A percentile compares a stretch with the other conserved stretches of the same genome.
These are phyloP conservation scores for Onygenales sp. DNA, from an alignment of 2,329 filamentous ascomycete genomes.

Conservation along the genomic window DNA sequence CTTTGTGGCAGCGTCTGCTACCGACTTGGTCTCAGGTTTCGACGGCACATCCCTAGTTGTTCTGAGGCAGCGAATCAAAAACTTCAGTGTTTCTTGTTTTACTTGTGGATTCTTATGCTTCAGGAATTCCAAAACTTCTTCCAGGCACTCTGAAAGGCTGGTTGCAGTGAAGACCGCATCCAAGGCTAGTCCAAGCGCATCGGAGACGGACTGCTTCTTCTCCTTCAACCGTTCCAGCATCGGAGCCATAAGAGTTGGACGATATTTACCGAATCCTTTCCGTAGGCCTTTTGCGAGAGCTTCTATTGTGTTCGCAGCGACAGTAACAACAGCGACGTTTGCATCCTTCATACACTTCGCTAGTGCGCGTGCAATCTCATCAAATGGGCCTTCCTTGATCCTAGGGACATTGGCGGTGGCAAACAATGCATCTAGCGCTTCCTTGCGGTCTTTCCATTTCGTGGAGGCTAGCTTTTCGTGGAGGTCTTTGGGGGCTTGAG, in stretches of 20 bases:
- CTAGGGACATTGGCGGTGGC: conserved; percentile 70
- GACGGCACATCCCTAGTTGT: conserved; percentile 74
- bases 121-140: conserved; percentile 76
- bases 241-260: conserved; percentile 68
- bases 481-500: conserved; percentile 74
- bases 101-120: conserved; percentile 96
- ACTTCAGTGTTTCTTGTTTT: conserved; percentile 90
- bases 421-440: conserved; percentile 75
- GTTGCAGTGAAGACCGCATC: conserved; percentile 62
- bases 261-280: conserved; percentile 69
- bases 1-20: conserved; percentile 85
- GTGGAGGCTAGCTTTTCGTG: conserved; percentile 75
- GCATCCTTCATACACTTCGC: conserved; percentile 99
- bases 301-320: conserved; percentile 89
- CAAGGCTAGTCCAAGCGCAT: conserved; percentile 76
- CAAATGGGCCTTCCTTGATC: conserved; percentile 85
- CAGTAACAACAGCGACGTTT: conserved; percentile 87
- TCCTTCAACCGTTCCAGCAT: conserved; percentile 96
- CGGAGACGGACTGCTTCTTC: conserved; percentile 83
- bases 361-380: conserved; percentile 70
- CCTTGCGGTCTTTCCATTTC: conserved; percentile 98
- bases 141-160: conserved; percentile 72
- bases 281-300: conserved; percentile 77
- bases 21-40: conserved; percentile 71
- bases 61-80: conserved; percentile 78